Evolutionary conservation across 2,329 filamentous ascomycete genomes (phyloP), one percentile per base, ranked within the genome.

Genomic region (Epichloe elymi): DNA sequence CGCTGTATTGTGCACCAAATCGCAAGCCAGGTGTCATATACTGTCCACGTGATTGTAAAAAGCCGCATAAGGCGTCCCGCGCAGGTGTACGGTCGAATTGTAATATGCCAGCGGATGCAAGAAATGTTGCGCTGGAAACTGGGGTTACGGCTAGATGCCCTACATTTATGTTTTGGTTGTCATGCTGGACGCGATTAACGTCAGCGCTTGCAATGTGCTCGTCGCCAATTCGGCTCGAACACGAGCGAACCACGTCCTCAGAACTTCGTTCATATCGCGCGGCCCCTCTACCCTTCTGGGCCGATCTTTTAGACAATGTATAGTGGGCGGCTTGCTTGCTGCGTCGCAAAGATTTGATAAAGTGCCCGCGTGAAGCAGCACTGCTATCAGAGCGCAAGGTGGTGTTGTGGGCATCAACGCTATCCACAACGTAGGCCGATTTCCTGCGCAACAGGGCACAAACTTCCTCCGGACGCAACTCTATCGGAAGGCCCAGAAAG

Each of bases 1-100:
- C 88, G 58, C 89, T 88, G 68, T 95, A 96, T 61, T 93, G 82
- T 60, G 90, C 94, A 26, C 93, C 93, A 61, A 98, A 98, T 26
- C 93, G 86, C 49, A 98, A 75, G 8, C 93, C 93, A 1, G 93
- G 93, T 50, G 89, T 90, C 62, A 93, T 82, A 70, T 85, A 97
- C 69, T 91, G 96, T 47, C 85, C 86, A 17, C 78, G 74, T 7
- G 76, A 74, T 62, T 96, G 87, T 26, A 98, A 73, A 63, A 93
- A 83, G 37, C 79, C 80, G 67, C 88, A 95, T 20, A 97, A 72
- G 3, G 87, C 61, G 38, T 56, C 53, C 3, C 52, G 49, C n/a
- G 59, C 55, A 33, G 57, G 54, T 36, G 44, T 50, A 26, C 54
- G 50, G 19, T 50, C 26, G 15, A 54, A 55, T n/a, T 50, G 38